Evolutionary conservation across 208 protist genomes (phyloP).

Genomic region (Plasmodiophora brassicae): DNA sequence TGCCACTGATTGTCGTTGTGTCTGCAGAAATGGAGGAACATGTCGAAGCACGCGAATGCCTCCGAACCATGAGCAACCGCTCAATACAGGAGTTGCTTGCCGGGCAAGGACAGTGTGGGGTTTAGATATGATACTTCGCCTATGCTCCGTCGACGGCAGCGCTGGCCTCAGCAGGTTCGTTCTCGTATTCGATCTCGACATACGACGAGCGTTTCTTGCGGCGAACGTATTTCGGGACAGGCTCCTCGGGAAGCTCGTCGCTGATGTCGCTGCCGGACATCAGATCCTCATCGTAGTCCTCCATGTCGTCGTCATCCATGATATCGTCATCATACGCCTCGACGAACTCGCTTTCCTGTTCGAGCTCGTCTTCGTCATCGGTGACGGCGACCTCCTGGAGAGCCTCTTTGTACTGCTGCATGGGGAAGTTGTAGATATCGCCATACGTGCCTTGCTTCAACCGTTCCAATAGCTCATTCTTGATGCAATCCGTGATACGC

Average conservation of each 20-base stretch:
- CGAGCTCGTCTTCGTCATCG: not conserved
- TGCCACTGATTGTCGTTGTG: not conserved
- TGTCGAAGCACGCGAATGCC: not conserved
- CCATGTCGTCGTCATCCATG: constrained; percentile 10
- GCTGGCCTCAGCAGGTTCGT: not conserved
- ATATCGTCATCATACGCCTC: constrained; percentile 23
- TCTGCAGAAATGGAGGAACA: constrained; percentile 30
- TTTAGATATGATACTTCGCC: not conserved
- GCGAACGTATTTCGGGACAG: not conserved
- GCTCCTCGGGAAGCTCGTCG: not conserved
- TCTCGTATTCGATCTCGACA: constrained; percentile 28
- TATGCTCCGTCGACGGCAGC: not conserved
- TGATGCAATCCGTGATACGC: constrained; percentile 88
- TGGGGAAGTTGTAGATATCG: constrained; percentile 70
- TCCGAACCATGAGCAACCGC: not conserved
- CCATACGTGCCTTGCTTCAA: constrained; percentile 67
- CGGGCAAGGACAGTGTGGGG: not conserved
- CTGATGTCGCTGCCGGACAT: not conserved
- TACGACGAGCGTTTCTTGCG: not conserved
- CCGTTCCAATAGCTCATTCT: constrained; percentile 92
- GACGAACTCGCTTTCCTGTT: not conserved
- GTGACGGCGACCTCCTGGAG: not conserved
- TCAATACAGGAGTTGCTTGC: not conserved
- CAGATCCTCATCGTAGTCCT: constrained; percentile 18
- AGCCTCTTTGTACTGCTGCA: constrained; percentile 53